phyloP scores from a whole-genome alignment of 768 basidiomycete genomes.

The Podaxis pistillaris region DNA sequence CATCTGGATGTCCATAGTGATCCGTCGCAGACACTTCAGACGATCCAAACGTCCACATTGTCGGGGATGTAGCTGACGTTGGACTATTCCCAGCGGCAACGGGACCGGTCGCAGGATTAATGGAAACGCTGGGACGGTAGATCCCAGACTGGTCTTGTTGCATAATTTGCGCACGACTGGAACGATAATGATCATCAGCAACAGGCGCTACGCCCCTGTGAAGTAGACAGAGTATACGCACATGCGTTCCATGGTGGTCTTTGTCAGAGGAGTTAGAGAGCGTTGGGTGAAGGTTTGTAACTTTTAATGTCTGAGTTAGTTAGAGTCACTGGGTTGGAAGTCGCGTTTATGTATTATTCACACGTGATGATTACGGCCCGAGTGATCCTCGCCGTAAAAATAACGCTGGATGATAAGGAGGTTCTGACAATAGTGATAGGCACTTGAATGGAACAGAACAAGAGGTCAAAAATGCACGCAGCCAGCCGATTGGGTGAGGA shows the following conservation, averaged over 20 bases:
- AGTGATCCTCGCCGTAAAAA: too few species aligned
- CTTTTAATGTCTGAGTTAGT: too few species aligned
- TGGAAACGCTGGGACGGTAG: background rate
- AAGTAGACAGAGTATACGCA: background rate
- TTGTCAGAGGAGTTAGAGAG: background rate
- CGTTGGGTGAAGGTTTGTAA: background rate
- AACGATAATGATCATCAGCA: background rate
- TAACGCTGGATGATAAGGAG: too few species aligned
- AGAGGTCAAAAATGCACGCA: too few species aligned
- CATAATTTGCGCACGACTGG: constrained; percentile 9
- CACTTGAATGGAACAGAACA: too few species aligned
- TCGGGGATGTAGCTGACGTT: background rate
- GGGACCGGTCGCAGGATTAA: background rate
- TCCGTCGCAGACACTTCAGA: constrained; percentile 7
- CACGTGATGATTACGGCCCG: too few species aligned
- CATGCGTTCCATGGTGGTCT: constrained; percentile 13
- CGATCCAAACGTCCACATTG: background rate
- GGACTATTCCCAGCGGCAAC: background rate
- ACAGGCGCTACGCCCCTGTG: background rate
- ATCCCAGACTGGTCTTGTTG: constrained; percentile 9
- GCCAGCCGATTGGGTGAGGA: too few species aligned
- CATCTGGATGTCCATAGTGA: constrained; percentile 13
- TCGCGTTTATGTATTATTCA: too few species aligned
- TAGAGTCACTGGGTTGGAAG: too few species aligned
- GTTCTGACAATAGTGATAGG: too few species aligned